Evolutionary conservation across 192 early-diverging fungal genomes (phyloP).

Genomic region (Lobosporangium transversale): DNA sequence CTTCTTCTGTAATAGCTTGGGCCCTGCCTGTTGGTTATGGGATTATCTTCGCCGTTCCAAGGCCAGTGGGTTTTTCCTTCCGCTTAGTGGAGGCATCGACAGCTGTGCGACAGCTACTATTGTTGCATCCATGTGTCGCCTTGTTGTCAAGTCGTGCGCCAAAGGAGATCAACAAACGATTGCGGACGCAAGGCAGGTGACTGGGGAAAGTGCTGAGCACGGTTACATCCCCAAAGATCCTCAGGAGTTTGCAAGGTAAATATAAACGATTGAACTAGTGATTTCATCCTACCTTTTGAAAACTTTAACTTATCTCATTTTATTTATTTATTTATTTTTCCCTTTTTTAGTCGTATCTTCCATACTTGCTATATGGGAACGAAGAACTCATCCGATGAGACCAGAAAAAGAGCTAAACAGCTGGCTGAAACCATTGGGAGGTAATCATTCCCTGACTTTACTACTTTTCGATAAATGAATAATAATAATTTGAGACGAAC

Average conservation of each 20-base stretch:
- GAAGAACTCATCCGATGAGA: conserved; percentile 87
- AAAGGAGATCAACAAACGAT: conserved; percentile 74
- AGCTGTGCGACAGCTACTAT: conserved; percentile 91
- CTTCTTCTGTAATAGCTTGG: conserved; percentile 59
- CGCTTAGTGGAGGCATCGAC: conserved; percentile 97
- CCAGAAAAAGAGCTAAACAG: conserved; percentile 78
- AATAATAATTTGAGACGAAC: too few species aligned
- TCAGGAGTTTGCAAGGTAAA: conserved; percentile 80
- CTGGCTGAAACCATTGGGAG: conserved; percentile 84
- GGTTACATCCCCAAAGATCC: conserved; percentile 81
- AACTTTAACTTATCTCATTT: neutral
- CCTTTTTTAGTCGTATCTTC: conserved; percentile 72
- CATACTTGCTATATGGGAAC: conserved; percentile 98
- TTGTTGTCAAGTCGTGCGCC: conserved; percentile 75
- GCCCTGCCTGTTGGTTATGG: conserved; percentile 99
- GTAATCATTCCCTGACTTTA: too few species aligned
- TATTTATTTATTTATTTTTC: conserved; percentile 1
- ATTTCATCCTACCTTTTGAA: neutral
- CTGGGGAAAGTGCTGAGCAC: conserved; percentile 61
- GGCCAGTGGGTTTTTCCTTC: conserved; percentile 91
- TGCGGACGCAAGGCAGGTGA: conserved; percentile 73
- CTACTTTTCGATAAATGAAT: too few species aligned
- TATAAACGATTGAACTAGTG: too few species aligned
- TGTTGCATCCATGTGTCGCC: conserved; percentile 90
- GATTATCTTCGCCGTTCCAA: conserved; percentile 96